Evolutionary conservation across 768 basidiomycete genomes (phyloP), one percentile per base, ranked within the genome.

Genomic region (Amanita muscaria): DNA sequence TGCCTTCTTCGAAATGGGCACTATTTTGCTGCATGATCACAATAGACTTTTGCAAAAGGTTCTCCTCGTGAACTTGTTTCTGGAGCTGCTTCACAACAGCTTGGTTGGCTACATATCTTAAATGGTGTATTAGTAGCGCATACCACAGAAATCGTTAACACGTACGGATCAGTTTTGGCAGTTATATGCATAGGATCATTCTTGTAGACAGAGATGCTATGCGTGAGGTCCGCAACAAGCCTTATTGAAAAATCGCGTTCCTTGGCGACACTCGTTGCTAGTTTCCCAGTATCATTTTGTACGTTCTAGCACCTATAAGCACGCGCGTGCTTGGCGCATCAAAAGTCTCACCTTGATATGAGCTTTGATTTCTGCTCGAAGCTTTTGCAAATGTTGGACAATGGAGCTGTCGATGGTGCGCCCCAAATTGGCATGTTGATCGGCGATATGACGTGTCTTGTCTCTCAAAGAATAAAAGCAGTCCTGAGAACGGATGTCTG

Each of bases 21-120:
- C 84, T 88, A 60, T 94, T 94, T 52, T 93, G 91, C 56, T 99
- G 94, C 79, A 94, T 97, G 62, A 99, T 93, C 57, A 99, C 82
- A 56, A 97, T 88, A 2, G 85, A 88, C 62, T 98, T 99, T 65
- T 99, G 94, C 11, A 99, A 79, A 0, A 92, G 80, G 59, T 99
- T 99, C 65, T 99, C 96, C 65, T 96, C 94, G 64, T 91, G 80
- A 35, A 97, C 88, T 66, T 97, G 93, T 53, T 87, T 88, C 51
- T 80, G 76, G 12, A 96, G 78, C 60, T 96, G 91, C 41, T 76
- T 81, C 15, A 71, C 62, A 29, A 94, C 91, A 45, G 76, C 68
- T 44, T 70, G 65, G 60, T 91, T 89, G 47, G 77, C 70, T 38
- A 88, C 71, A 59, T 73, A 85, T 9, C 80, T 82, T 44, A 0